A percentile compares a stretch with the other conserved stretches of the same genome.
These are phyloP conservation scores for Cryoendolithus antarcticus DNA, from an alignment of 2,329 filamentous ascomycete species.

Conservation along the genomic window DNA sequence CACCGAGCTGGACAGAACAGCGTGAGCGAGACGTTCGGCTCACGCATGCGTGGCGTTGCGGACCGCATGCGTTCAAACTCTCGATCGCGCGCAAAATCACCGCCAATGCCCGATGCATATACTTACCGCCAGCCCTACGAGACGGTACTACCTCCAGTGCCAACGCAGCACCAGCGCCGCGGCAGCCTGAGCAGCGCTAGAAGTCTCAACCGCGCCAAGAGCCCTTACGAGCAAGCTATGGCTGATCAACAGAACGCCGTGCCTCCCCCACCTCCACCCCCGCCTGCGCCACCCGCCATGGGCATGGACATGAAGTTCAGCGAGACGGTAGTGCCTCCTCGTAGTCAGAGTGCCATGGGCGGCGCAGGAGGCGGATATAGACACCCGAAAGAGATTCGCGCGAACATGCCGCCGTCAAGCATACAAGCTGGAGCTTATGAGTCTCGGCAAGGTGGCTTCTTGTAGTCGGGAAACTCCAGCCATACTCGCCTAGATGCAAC, in stretches of 20 bases:
- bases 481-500: neutral
- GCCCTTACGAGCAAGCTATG: slow-evolving; percentile 23
- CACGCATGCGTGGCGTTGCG: slow-evolving; percentile 41
- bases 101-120: slow-evolving; percentile 22
- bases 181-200: slow-evolving; percentile 14
- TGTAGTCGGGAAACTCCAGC: slow-evolving; percentile 7
- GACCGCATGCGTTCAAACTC: slow-evolving; percentile 48
- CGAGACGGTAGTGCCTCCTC: slow-evolving; percentile 31
- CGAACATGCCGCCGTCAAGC: slow-evolving; percentile 37
- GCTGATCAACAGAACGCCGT: slow-evolving; percentile 10
- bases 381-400: slow-evolving; percentile 35
- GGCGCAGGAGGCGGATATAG: slow-evolving; percentile 15
- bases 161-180: slow-evolving; percentile 9
- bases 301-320: slow-evolving; percentile 15
- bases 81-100: slow-evolving; percentile 39
- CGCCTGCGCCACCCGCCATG: slow-evolving; percentile 22
- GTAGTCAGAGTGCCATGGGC: slow-evolving; percentile 15
- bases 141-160: slow-evolving; percentile 24
- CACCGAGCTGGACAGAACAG: slow-evolving; percentile 43
- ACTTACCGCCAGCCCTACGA: slow-evolving; percentile 29
- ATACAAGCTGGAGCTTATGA: slow-evolving; percentile 31
- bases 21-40: slow-evolving; percentile 45
- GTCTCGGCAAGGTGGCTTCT: slow-evolving; percentile 15
- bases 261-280: slow-evolving; percentile 23
- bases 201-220: slow-evolving; percentile 18